Base-by-base conservation (phyloP, 768 basidiomycete genomes). In the Pholiota microspora region DNA sequence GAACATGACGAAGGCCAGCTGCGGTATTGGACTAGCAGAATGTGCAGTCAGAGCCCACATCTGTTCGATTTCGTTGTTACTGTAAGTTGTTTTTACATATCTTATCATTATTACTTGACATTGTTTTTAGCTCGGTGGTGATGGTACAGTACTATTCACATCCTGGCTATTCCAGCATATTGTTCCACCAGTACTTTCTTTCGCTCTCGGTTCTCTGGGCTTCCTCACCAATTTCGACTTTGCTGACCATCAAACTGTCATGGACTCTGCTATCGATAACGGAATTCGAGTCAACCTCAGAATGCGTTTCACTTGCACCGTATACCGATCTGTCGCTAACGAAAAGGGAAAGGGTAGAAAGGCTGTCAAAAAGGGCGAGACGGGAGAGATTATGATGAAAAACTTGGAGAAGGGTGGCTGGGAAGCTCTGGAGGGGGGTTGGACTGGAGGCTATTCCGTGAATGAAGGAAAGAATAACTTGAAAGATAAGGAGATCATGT, bases 91-190 rank as follows among this genome's bases (percentile, higher is more conserved):
- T 25, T 12, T 23, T 25, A 35, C 38, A 23, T 27, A 12, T 23
- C 51, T 18, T 21, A 32, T 36, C 29, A 24, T 48, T 38, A 12
- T 49, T 49, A 42, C 46, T 49, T 67, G 28, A 64, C 62, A 50
- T 29, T 35, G 23, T 29, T 45, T 7, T 32, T 38, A 98, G 95
- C 86, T 98, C 57, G 97, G 97, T 45, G 97, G 97, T 8, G 97
- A 99, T 67, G 97, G 97, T 12, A 99, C 97, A 0, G 95, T 98
- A 2, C 82, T 99, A 13, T 99, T 98, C 74, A 97, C 97, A 4
- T 98, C 97, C 2, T 98, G 97, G 97, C 77, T 99, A 28, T 99
- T 99, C 77, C 97, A 99, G 69, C 86, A 87, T 50, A 93, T 99
- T 64, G 97, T 98, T 13, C 97, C 97, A n/a, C 97, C 97, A 10